These are phyloP conservation scores for Mycogone perniciosa DNA, from an alignment of 2,329 filamentous ascomycete genomes.

Conservation along the genomic window DNA sequence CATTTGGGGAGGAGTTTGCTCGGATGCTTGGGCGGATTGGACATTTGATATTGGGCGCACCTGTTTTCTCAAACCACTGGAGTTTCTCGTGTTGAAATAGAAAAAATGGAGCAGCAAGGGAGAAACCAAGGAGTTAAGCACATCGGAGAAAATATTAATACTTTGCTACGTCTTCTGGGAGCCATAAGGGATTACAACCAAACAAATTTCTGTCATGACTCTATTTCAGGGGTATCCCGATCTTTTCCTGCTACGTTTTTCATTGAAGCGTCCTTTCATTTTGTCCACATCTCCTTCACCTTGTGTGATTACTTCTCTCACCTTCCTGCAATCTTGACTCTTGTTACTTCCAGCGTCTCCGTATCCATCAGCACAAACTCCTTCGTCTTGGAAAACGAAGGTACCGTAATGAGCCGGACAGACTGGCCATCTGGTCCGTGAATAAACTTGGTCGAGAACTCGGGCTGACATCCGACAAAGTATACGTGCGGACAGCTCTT, in stretches of 20 bases:
- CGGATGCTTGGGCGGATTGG: background rate
- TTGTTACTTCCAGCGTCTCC: slow-evolving; percentile 75
- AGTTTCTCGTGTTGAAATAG: no score
- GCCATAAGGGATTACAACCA: no score
- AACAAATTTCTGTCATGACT: background rate
- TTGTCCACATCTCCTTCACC: background rate
- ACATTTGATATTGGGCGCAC: no score
- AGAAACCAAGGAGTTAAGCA: no score
- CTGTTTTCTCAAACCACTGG: no score
- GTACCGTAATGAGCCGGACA: slow-evolving; percentile 75
- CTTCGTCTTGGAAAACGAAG: slow-evolving; percentile 70
- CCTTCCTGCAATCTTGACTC: slow-evolving; percentile 47
- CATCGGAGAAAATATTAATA: no score
- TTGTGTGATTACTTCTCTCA: background rate
- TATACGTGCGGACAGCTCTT: slow-evolving; percentile 82
- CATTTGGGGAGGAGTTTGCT: no score
- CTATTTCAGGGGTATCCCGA: background rate
- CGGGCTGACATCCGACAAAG: slow-evolving; percentile 79
- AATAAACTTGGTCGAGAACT: slow-evolving; percentile 66
- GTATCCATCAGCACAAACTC: slow-evolving; percentile 78
- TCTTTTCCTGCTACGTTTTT: background rate
- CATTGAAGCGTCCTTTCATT: background rate
- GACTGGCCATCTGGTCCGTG: slow-evolving; percentile 60
- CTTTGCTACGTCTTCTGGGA: no score
- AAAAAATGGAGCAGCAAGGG: no score